Conservation (phyloP, 441 rosid genomes). For the Rhodomyrtus psidioides region DNA sequence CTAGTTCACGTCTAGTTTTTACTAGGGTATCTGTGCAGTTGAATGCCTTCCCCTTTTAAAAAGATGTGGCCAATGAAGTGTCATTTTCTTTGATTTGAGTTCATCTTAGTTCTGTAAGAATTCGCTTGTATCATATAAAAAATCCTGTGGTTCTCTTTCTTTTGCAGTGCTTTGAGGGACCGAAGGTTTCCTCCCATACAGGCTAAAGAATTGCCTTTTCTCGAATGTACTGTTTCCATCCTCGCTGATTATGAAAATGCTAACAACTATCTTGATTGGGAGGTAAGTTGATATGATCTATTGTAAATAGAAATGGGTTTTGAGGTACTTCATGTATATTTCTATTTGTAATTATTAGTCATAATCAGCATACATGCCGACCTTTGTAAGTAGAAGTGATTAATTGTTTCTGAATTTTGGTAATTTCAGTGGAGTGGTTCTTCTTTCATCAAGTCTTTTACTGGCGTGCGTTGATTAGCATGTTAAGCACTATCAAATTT, state of each 20-base stretch:
- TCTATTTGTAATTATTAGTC: neutral
- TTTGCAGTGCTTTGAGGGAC: constrained; percentile 88
- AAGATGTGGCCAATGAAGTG: neutral
- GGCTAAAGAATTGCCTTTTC: constrained; percentile 73
- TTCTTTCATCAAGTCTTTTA: neutral
- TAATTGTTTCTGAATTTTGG: neutral
- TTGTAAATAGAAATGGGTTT: neutral
- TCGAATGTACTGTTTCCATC: constrained; percentile 93
- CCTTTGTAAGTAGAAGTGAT: neutral
- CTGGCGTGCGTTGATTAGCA: neutral
- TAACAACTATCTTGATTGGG: constrained; percentile 89
- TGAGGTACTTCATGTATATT: neutral
- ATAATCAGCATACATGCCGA: neutral
- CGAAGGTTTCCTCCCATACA: constrained; percentile 94
- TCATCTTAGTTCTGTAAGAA: neutral
- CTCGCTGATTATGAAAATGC: constrained; percentile 74
- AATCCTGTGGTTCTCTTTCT: neutral
- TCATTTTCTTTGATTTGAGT: neutral
- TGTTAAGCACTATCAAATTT: neutral
- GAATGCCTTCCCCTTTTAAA: neutral
- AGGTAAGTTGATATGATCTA: constrained; percentile 35
- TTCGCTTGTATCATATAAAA: neutral
- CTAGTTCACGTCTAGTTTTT: neutral
- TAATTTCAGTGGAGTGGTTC: neutral
- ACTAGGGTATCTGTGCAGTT: neutral